Conservation (phyloP, 139 green algal species). For the Gonium pectorale region DNA sequence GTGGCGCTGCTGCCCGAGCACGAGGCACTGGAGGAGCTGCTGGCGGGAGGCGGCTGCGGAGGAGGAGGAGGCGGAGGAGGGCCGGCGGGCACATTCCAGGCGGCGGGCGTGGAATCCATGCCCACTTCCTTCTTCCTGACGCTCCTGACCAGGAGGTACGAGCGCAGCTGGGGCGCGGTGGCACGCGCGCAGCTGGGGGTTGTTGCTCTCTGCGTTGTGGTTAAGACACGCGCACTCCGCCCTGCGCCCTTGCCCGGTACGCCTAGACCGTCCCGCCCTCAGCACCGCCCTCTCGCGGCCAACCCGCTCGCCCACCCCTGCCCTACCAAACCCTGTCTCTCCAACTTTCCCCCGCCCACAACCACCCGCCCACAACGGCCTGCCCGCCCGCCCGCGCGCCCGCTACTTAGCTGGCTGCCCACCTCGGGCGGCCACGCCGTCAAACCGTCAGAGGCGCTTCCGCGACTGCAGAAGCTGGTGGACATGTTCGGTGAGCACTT, state of each 20-base stretch:
- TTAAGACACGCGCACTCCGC: too few species aligned
- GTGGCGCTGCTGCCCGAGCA: neutral
- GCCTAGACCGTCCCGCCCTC: too few species aligned
- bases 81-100: neutral
- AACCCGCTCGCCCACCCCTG: neutral
- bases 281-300: too few species aligned
- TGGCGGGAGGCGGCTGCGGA: neutral
- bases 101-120: too few species aligned
- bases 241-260: too few species aligned
- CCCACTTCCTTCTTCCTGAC: neutral
- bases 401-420: constrained; percentile 33
- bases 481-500: neutral
- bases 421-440: neutral
- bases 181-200: too few species aligned
- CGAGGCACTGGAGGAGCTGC: neutral
- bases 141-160: neutral
- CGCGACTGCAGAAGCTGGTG: neutral
- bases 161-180: too few species aligned
- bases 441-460: neutral
- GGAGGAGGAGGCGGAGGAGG: neutral
- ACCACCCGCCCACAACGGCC: too few species aligned
- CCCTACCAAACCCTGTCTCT: neutral
- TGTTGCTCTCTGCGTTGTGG: too few species aligned
- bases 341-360: neutral
- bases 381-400: neutral